Evolutionary conservation across 129 eudicot genomes (phyloP).

Genomic region (Smallanthus sonchifolius): DNA sequence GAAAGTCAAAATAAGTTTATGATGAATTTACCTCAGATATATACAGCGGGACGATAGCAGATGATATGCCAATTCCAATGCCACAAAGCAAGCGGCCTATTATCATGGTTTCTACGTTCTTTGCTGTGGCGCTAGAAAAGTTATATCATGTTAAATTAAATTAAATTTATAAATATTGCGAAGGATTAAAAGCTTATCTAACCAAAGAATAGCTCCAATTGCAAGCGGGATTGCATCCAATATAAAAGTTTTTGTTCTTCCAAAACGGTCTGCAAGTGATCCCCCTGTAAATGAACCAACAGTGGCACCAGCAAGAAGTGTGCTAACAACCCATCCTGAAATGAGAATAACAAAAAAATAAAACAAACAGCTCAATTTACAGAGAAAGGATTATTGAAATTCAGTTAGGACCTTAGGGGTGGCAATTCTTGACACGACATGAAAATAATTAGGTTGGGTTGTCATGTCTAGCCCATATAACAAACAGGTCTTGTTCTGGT

Average conservation of each 20-base stretch:
- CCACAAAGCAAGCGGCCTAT: constrained; percentile 90
- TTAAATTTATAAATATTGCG: not conserved
- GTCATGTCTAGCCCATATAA: not conserved
- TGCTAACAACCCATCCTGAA: constrained; percentile 92
- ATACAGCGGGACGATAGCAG: constrained; percentile 93
- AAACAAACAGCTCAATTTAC: not conserved
- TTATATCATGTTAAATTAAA: constrained; percentile 8
- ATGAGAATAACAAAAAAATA: not conserved
- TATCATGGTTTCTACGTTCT: constrained; percentile 65
- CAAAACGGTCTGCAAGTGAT: constrained; percentile 82
- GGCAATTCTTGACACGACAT: not conserved
- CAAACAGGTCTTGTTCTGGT: not conserved
- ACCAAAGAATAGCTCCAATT: constrained; percentile 91
- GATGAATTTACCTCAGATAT: constrained; percentile 74
- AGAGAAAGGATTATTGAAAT: not conserved
- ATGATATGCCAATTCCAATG: constrained; percentile 91
- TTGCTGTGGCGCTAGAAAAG: constrained; percentile 66
- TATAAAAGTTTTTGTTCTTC: constrained; percentile 73
- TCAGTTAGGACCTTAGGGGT: not conserved
- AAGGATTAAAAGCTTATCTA: constrained; percentile 15
- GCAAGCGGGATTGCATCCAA: constrained; percentile 90
- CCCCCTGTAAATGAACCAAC: constrained; percentile 96
- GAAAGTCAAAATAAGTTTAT: not conserved
- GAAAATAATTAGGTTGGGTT: not conserved
- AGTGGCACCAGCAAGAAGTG: constrained; percentile 95